Evolutionary conservation across 495 filamentous ascomycete species (phyloP).

Genomic region (Glonium stellatum): DNA sequence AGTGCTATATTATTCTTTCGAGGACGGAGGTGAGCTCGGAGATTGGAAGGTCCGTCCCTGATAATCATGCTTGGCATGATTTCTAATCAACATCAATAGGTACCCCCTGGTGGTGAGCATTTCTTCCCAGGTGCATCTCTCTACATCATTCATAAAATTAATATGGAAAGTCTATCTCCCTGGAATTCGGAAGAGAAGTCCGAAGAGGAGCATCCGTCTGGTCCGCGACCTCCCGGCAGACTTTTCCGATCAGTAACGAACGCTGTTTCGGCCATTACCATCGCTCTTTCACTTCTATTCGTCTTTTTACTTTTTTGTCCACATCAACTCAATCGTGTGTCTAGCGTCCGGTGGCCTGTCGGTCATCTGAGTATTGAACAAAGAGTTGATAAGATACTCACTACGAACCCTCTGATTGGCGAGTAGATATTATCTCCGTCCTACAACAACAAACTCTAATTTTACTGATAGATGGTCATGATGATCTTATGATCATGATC

Average conservation of each 20-base stretch:
- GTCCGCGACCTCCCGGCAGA: not conserved
- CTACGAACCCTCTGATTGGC: slow-evolving; percentile 76
- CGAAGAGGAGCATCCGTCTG: not conserved
- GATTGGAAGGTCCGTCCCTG: not conserved
- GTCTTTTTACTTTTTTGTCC: not conserved
- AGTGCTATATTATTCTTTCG: not conserved
- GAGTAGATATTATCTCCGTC: not conserved
- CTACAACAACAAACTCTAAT: slow-evolving; percentile 16
- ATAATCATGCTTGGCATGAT: not conserved
- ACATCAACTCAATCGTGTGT: not conserved
- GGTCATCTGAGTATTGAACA: slow-evolving; percentile 45
- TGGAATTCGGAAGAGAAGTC: not conserved
- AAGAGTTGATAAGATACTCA: slow-evolving; percentile 62
- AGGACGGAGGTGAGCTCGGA: not conserved
- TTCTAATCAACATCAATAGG: not conserved
- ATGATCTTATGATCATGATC: slow-evolving; percentile 76
- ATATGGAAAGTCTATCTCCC: not conserved
- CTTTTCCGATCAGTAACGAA: not conserved
- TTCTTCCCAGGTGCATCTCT: not conserved
- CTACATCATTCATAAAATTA: not conserved
- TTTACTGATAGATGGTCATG: slow-evolving; percentile 67
- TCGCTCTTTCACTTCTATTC: not conserved
- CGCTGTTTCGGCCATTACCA: not conserved
- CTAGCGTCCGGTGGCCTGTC: not conserved
- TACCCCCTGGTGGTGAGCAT: not conserved